These are phyloP conservation scores for Globisporangium canariense DNA, from an alignment of 352 stramenopile species.

Conservation along the genomic window DNA sequence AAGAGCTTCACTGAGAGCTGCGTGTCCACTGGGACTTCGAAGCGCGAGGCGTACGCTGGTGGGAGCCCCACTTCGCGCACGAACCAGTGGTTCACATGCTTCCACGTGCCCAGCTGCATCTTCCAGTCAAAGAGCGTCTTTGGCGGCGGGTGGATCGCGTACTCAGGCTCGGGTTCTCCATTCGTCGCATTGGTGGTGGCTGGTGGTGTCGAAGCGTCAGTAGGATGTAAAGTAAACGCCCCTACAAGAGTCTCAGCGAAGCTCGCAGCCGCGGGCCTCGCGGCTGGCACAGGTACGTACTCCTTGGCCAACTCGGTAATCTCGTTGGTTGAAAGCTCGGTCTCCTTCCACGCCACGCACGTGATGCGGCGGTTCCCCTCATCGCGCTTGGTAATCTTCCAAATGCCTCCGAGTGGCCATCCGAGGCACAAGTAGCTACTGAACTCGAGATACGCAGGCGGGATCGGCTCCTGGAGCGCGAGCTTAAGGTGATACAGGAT, in stretches of 20 bases:
- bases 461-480: slow-evolving; percentile 38
- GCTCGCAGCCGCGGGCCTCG: too few species aligned
- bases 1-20: slow-evolving; percentile 19
- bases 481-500: slow-evolving; percentile 45
- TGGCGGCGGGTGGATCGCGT: not conserved
- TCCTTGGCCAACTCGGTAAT: slow-evolving; percentile 36
- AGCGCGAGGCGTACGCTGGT: not conserved
- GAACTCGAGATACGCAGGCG: slow-evolving; percentile 26
- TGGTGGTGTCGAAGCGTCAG: too few species aligned
- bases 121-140: slow-evolving; percentile 50
- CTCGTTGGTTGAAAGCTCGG: slow-evolving; percentile 37
- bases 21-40: not conserved
- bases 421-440: slow-evolving; percentile 42
- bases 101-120: slow-evolving; percentile 51
- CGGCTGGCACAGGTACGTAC: slow-evolving; percentile 12
- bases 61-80: slow-evolving; percentile 37
- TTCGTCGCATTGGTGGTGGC: too few species aligned
- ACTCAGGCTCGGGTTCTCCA: too few species aligned
- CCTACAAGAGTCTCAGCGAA: too few species aligned
- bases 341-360: slow-evolving; percentile 50
- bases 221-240: too few species aligned
- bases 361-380: slow-evolving; percentile 27
- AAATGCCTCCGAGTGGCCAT: slow-evolving; percentile 50
- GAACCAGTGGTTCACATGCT: slow-evolving; percentile 46
- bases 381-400: slow-evolving; percentile 37